phyloP scores from a whole-genome alignment of 352 stramenopile genomes.

The Bremia lactucae region DNA sequence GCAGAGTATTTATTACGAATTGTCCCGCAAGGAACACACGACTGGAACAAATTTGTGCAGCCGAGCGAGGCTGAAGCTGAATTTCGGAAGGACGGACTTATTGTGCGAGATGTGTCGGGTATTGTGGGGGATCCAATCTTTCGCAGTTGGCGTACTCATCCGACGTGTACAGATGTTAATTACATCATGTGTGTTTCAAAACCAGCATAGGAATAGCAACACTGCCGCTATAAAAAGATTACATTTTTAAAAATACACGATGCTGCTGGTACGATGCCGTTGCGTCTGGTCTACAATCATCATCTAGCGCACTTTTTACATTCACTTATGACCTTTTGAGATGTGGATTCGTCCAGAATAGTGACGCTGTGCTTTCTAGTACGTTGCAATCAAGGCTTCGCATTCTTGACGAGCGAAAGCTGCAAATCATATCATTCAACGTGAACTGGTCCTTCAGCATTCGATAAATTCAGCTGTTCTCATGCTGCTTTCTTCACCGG shows the following conservation, averaged over 20 bases:
- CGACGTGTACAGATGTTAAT: slow-evolving; percentile 67
- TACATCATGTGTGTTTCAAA: slow-evolving; percentile 79
- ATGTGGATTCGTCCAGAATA: slow-evolving; percentile 13
- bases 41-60: slow-evolving; percentile 81
- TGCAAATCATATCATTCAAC: slow-evolving; percentile 32
- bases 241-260: not conserved
- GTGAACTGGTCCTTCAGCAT: slow-evolving; percentile 60
- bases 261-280: not conserved
- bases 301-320: not conserved
- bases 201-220: slow-evolving; percentile 17
- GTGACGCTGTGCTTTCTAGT: slow-evolving; percentile 29
- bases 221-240: slow-evolving; percentile 1
- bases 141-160: slow-evolving; percentile 60
- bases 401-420: slow-evolving; percentile 30
- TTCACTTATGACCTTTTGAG: slow-evolving; percentile 9
- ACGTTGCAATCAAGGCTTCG: slow-evolving; percentile 34
- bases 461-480: slow-evolving; percentile 49
- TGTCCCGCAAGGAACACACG: slow-evolving; percentile 68
- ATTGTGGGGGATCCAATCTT: slow-evolving; percentile 73
- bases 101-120: slow-evolving; percentile 57
- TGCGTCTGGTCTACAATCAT: not conserved
- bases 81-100: slow-evolving; percentile 48
- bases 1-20: slow-evolving; percentile 70
- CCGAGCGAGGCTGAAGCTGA: slow-evolving; percentile 47
- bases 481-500: slow-evolving; percentile 28